phyloP scores from a whole-genome alignment of 2,329 filamentous ascomycete species.

The Cytospora leucostoma region DNA sequence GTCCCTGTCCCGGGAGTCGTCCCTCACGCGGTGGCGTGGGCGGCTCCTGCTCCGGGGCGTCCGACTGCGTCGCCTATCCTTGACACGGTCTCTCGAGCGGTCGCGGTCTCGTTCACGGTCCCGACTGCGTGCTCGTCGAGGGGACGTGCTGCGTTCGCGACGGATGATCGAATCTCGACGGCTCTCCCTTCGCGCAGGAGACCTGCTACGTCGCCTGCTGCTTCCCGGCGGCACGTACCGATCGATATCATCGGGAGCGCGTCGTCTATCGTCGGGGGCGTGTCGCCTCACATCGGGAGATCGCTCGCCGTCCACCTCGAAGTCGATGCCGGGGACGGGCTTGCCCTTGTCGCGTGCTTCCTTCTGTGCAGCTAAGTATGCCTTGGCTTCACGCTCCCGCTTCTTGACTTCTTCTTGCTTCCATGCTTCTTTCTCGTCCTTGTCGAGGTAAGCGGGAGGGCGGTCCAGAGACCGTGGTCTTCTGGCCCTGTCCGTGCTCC shows the following conservation, averaged over 20 bases:
- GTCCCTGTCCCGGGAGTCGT: conserved; percentile 35
- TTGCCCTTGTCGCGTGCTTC: conserved; percentile 62
- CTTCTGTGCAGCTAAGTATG: conserved; percentile 62
- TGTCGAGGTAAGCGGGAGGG: conserved; percentile 43
- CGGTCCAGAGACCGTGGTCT: conserved; percentile 40
- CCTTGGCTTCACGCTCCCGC: conserved; percentile 64
- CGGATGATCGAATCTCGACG: conserved; percentile 23
- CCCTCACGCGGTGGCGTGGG: conserved; percentile 36
- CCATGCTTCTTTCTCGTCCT: conserved; percentile 56
- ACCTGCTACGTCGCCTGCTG: not conserved
- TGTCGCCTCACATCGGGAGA: conserved; percentile 43
- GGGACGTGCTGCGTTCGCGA: conserved; percentile 22
- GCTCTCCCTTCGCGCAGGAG: conserved; percentile 9
- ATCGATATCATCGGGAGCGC: conserved; percentile 47
- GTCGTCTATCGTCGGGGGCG: conserved; percentile 44
- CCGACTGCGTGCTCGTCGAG: conserved; percentile 9
- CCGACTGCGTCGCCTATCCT: conserved; percentile 29
- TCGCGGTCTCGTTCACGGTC: conserved; percentile 24
- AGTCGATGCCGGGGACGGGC: conserved; percentile 59
- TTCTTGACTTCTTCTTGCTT: conserved; percentile 64
- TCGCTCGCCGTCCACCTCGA: conserved; percentile 47
- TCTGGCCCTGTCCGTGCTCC: conserved; percentile 38
- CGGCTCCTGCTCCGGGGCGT: conserved; percentile 36
- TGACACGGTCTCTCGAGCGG: conserved; percentile 22
- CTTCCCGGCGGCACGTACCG: conserved; percentile 45